These are phyloP conservation scores for Chrysosporium keratinophilum DNA, from an alignment of 2,329 filamentous ascomycete genomes.

Conservation along the genomic window DNA sequence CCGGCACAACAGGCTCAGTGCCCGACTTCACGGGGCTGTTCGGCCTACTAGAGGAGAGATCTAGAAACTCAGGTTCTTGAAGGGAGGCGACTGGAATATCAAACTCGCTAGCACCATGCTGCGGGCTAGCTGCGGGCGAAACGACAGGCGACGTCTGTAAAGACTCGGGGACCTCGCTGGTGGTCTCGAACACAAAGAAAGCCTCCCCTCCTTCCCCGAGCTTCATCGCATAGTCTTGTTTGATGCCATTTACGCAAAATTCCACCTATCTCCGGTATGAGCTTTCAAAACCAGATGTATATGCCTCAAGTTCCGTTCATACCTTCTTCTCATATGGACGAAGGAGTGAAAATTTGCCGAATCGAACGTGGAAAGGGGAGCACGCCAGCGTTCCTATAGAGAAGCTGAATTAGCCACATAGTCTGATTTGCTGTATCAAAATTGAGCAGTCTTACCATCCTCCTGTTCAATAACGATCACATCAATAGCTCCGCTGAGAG, in stretches of 20 bases:
- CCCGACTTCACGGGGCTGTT: slow-evolving; percentile 9
- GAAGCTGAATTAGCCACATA: slow-evolving; percentile 13
- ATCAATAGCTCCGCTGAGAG: slow-evolving; percentile 93
- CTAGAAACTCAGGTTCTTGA: slow-evolving; percentile 43
- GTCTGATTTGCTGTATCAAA: neutral
- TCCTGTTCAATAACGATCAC: slow-evolving; percentile 96
- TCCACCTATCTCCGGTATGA: slow-evolving; percentile 51
- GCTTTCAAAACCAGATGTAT: neutral
- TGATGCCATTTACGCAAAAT: slow-evolving; percentile 84
- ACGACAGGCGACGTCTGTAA: slow-evolving; percentile 90
- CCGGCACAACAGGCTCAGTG: slow-evolving; percentile 14
- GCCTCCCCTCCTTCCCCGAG: slow-evolving; percentile 93
- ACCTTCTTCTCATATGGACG: slow-evolving; percentile 92
- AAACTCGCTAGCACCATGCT: slow-evolving; percentile 25
- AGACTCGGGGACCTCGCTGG: slow-evolving; percentile 79
- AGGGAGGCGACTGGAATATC: slow-evolving; percentile 27
- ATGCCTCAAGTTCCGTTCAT: slow-evolving; percentile 10
- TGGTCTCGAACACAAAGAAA: slow-evolving; percentile 97
- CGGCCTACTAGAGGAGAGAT: slow-evolving; percentile 28
- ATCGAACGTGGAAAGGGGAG: slow-evolving; percentile 96
- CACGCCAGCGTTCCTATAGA: slow-evolving; percentile 60
- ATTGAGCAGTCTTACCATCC: slow-evolving; percentile 52
- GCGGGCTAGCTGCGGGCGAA: slow-evolving; percentile 77
- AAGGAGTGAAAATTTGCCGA: slow-evolving; percentile 94
- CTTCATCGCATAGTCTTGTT: slow-evolving; percentile 96